Percentiles rank a stretch among this genome's conserved stretches.
These are phyloP conservation scores for Lactarius sanguifluus DNA, from an alignment of 768 basidiomycete species.

Conservation along the genomic window DNA sequence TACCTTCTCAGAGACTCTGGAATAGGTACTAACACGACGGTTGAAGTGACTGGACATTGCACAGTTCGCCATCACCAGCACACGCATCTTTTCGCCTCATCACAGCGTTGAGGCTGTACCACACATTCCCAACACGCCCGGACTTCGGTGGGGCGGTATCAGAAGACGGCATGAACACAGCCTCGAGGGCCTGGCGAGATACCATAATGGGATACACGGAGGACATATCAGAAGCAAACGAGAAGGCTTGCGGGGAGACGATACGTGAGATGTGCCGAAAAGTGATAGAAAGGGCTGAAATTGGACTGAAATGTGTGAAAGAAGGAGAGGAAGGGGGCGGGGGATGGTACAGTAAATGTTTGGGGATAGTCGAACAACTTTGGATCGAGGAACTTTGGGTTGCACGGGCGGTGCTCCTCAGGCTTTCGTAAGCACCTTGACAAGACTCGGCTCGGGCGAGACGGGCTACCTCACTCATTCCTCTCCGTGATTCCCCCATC, in stretches of 20 bases:
- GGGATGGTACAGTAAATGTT: slow-evolving; percentile 17
- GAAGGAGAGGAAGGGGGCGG: slow-evolving; percentile 5
- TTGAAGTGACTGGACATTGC: slow-evolving; percentile 77
- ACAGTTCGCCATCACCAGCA: slow-evolving; percentile 56
- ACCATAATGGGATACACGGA: slow-evolving; percentile 40
- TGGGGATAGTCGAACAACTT: slow-evolving; percentile 45
- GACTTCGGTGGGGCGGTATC: slow-evolving; percentile 21
- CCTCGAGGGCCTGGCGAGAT: slow-evolving; percentile 52
- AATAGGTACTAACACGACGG: slow-evolving; percentile 11
- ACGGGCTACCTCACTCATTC: not conserved
- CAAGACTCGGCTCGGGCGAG: not conserved
- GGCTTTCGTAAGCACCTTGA: slow-evolving; percentile 1
- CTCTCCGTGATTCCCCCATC: slow-evolving; percentile 5
- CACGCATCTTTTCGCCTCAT: slow-evolving; percentile 83
- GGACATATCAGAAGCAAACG: slow-evolving; percentile 35
- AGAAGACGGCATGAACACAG: slow-evolving; percentile 34
- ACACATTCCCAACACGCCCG: slow-evolving; percentile 41
- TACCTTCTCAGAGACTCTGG: slow-evolving; percentile 2
- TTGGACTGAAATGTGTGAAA: slow-evolving; percentile 45
- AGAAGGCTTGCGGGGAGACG: slow-evolving; percentile 33
- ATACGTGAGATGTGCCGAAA: slow-evolving; percentile 43
- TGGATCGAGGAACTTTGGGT: slow-evolving; percentile 65
- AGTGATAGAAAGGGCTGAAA: slow-evolving; percentile 52
- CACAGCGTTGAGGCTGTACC: slow-evolving; percentile 64
- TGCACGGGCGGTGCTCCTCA: slow-evolving; percentile 42